Evolutionary conservation across 805 yeast species (phyloP).

Genomic region (Soucietia sequanensis): DNA sequence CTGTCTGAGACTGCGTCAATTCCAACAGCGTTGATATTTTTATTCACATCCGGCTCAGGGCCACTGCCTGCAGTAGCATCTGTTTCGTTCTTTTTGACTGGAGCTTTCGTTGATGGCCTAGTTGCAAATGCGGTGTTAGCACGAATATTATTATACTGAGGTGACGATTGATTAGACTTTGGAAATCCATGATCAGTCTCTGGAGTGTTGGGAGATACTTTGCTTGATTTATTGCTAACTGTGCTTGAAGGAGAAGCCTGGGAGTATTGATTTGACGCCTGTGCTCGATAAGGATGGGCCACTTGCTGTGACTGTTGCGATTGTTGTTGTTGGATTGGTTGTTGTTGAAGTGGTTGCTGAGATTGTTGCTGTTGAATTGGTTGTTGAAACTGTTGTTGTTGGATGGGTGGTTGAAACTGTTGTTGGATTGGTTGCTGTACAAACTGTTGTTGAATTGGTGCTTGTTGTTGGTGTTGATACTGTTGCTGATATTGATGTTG

Average conservation of each 20-base stretch:
- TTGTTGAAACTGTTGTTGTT: constrained; percentile 4
- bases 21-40: background rate
- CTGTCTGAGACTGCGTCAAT: background rate
- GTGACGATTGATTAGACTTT: background rate
- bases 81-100: background rate
- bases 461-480: constrained; percentile 28
- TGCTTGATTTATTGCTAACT: constrained; percentile 1
- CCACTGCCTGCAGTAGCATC: background rate
- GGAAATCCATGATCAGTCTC: no score
- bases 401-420: constrained; percentile 3
- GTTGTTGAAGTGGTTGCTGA: constrained; percentile 9
- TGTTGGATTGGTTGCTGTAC: constrained; percentile 49
- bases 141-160: constrained; percentile 9
- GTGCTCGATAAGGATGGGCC: no score
- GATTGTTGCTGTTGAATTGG: constrained; percentile 7
- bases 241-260: constrained; percentile 1
- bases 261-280: background rate
- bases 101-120: background rate
- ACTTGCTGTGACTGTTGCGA: constrained; percentile 6
- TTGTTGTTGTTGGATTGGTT: constrained; percentile 7
- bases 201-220: constrained; percentile 8
- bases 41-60: background rate
- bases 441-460: constrained; percentile 42
- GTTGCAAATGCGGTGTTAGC: constrained; percentile 19
- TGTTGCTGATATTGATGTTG: constrained; percentile 1